Conservation (phyloP, 139 green algal species). For the Parachlorella kessleri region DNA sequence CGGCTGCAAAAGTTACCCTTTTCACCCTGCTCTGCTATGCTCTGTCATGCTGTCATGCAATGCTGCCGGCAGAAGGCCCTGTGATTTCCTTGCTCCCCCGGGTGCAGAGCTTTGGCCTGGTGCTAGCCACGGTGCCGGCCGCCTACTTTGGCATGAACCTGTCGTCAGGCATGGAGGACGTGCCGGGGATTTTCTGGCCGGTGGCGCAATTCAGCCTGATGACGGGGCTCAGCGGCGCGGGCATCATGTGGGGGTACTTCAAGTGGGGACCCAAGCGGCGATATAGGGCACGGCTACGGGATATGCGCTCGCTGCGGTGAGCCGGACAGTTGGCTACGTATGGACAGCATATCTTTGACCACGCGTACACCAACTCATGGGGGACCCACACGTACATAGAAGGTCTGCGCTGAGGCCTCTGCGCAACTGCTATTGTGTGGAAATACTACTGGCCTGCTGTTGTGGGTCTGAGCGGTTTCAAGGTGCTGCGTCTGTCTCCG, state of each 20-base stretch:
- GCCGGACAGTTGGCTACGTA: no score
- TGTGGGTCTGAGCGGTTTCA: no score
- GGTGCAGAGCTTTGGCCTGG: constrained; percentile 35
- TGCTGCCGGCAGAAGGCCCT: not conserved
- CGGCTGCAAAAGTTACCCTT: no score
- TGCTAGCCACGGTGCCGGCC: constrained; percentile 47
- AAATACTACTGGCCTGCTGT: no score
- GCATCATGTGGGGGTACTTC: constrained; percentile 39
- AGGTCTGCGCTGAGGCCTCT: no score
- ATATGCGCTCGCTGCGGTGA: constrained; percentile 48
- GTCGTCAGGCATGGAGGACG: constrained; percentile 43
- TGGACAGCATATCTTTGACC: no score
- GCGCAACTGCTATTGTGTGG: no score
- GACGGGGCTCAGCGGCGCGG: not conserved
- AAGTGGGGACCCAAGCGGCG: constrained; percentile 40
- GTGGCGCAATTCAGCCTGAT: constrained; percentile 19
- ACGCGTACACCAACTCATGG: no score
- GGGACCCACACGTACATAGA: no score
- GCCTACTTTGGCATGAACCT: constrained; percentile 68
- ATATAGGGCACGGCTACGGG: constrained; percentile 37
- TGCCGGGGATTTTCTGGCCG: constrained; percentile 41
- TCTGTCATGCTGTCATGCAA: no score
- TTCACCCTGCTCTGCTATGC: no score
- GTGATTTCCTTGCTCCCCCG: not conserved
- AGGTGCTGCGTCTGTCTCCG: no score